A percentile compares a stretch with the other conserved stretches of the same genome.
These are phyloP conservation scores for Populus alba DNA, from an alignment of 345 rosid species.

Conservation along the genomic window DNA sequence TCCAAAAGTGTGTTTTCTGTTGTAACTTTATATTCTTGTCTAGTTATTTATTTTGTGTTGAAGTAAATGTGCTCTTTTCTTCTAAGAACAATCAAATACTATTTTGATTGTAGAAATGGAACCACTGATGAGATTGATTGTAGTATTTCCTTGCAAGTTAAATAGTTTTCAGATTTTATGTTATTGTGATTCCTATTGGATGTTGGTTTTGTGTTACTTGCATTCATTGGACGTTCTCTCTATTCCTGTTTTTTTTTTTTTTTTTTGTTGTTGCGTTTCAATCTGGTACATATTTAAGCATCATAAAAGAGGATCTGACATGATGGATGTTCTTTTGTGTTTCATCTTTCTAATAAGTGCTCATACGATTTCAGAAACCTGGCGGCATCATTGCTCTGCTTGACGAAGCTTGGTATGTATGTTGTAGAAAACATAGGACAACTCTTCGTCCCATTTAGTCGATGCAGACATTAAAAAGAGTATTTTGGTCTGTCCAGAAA, in stretches of 20 bases:
- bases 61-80: neutral
- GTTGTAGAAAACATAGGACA: neutral
- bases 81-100: neutral
- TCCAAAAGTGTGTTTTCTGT: neutral
- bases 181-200: neutral
- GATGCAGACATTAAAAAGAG: neutral
- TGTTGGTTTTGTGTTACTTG: neutral
- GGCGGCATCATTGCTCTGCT: constrained; percentile 98
- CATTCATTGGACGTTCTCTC: neutral
- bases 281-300: neutral
- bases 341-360: constrained; percentile 24
- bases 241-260: neutral
- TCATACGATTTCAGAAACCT: constrained; percentile 71
- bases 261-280: neutral
- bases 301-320: neutral
- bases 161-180: neutral
- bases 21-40: neutral
- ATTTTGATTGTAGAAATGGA: neutral
- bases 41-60: neutral
- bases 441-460: constrained; percentile 4
- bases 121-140: neutral
- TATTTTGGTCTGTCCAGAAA: neutral
- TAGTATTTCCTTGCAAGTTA: neutral
- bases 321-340: constrained; percentile 5
- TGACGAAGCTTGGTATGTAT: constrained; percentile 97